These are phyloP conservation scores for Cercophora sp. DNA, from an alignment of 495 filamentous ascomycete species.

Conservation along the genomic window DNA sequence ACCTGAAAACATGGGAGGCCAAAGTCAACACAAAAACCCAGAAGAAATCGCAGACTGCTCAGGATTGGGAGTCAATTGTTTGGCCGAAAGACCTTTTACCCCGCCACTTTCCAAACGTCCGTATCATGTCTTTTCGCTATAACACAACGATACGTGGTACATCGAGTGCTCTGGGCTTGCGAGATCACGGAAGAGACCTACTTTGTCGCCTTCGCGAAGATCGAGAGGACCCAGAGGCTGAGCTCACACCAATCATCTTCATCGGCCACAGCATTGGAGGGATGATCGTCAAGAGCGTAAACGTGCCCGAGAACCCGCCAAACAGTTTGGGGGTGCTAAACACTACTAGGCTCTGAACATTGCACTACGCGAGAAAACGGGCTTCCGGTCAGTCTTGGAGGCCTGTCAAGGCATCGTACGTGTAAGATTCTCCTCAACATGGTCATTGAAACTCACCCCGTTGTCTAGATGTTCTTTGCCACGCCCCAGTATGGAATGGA, in stretches of 20 bases:
- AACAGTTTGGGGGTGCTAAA: too few relatives aligned
- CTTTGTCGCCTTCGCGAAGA: background rate
- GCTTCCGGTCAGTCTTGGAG: background rate
- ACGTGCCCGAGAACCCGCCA: too few relatives aligned
- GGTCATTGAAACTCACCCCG: background rate
- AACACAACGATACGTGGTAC: constrained; percentile 5
- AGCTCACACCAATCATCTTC: constrained; percentile 20
- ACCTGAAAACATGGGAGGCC: too few relatives aligned
- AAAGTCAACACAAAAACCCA: too few relatives aligned
- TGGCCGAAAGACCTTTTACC: background rate
- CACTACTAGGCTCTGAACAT: too few relatives aligned
- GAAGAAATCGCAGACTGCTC: too few relatives aligned
- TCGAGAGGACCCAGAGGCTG: constrained; percentile 4
- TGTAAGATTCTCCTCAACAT: background rate
- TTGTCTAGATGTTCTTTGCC: constrained; percentile 6
- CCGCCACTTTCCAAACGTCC: background rate
- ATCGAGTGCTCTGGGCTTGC: background rate
- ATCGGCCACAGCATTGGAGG: constrained; percentile 25
- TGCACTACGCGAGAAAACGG: constrained; percentile 2
- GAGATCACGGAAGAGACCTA: background rate
- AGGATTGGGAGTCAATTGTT: too few relatives aligned
- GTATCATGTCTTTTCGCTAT: background rate
- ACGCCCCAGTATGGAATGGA: constrained; percentile 4
- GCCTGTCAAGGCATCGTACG: constrained; percentile 1
- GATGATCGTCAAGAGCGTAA: constrained; percentile 22